These are phyloP conservation scores for Trypanosoma congolense DNA, from an alignment of 208 protist genomes.

Conservation along the genomic window DNA sequence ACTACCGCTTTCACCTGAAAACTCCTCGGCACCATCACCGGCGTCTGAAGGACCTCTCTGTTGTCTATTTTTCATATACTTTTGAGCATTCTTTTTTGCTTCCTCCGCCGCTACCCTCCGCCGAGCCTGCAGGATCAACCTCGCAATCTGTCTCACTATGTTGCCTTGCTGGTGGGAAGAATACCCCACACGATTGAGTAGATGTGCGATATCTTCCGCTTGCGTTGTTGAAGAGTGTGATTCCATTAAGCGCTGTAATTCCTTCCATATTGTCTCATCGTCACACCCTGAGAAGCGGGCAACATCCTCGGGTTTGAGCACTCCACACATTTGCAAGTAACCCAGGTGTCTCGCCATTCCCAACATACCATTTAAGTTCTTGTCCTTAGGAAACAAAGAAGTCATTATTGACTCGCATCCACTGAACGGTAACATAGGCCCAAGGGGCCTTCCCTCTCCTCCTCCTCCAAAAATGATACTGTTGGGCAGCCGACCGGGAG, in stretches of 20 bases:
- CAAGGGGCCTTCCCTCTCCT: not conserved
- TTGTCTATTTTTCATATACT: not conserved
- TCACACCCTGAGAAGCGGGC: constrained; percentile 9
- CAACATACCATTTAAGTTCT: constrained; percentile 5
- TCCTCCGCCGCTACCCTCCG: not conserved
- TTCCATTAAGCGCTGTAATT: constrained; percentile 7
- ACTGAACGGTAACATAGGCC: not conserved
- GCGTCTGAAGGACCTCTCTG: too few species aligned
- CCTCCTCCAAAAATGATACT: not conserved
- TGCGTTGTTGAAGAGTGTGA: too few species aligned
- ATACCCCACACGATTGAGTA: not conserved
- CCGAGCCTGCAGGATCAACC: not conserved
- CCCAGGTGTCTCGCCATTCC: constrained; percentile 13
- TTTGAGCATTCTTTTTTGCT: too few species aligned
- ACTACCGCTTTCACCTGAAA: too few species aligned
- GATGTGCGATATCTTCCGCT: not conserved
- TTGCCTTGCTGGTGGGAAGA: too few species aligned
- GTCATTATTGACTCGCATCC: not conserved
- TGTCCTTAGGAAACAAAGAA: constrained; percentile 10
- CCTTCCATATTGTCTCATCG: constrained; percentile 1
- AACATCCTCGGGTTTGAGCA: constrained; percentile 4
- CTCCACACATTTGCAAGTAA: constrained; percentile 4
- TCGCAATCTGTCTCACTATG: not conserved
- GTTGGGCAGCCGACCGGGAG: not conserved
- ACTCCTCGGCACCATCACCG: too few species aligned